phyloP scores from a whole-genome alignment of 1,284 basidiomycete genomes.

The Rhodotorula sp. region DNA sequence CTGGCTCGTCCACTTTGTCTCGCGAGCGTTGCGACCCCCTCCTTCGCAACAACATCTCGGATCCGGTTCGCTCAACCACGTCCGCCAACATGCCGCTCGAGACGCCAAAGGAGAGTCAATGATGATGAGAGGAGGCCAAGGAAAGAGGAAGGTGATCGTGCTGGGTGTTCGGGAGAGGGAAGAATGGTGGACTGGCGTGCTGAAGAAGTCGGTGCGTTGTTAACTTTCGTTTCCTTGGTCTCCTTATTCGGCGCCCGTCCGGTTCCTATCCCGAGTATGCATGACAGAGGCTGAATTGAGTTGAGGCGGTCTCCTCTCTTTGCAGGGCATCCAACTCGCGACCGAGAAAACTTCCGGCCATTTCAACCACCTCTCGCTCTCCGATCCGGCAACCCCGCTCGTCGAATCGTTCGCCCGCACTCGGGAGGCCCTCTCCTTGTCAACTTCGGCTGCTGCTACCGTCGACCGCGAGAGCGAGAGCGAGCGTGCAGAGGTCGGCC shows the following conservation, averaged over 20 bases:
- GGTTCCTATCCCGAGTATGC: no score
- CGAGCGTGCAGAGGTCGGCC: not conserved
- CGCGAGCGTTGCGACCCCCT: conserved; percentile 17
- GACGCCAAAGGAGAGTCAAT: not conserved
- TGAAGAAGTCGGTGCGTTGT: conserved; percentile 37
- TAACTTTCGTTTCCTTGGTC: no score
- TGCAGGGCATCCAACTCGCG: conserved; percentile 38
- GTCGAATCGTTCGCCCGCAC: not conserved
- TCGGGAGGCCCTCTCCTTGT: not conserved
- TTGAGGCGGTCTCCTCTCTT: not conserved
- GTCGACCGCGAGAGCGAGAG: no score
- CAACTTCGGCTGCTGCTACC: no score
- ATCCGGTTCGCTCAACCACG: not conserved
- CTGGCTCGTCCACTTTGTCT: conserved; percentile 25
- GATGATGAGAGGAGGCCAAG: not conserved
- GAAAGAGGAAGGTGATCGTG: conserved; percentile 19
- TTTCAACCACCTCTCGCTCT: conserved; percentile 20
- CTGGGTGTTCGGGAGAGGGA: conserved; percentile 35
- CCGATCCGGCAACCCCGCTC: not conserved
- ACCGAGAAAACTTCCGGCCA: conserved; percentile 23
- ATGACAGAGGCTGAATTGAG: no score
- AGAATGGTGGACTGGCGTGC: conserved; percentile 27
- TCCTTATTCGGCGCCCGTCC: no score
- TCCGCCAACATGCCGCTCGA: not conserved
- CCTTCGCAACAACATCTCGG: not conserved